These are phyloP conservation scores for Casuarina glauca DNA, from an alignment of 306 rosid genomes.

Conservation along the genomic window DNA sequence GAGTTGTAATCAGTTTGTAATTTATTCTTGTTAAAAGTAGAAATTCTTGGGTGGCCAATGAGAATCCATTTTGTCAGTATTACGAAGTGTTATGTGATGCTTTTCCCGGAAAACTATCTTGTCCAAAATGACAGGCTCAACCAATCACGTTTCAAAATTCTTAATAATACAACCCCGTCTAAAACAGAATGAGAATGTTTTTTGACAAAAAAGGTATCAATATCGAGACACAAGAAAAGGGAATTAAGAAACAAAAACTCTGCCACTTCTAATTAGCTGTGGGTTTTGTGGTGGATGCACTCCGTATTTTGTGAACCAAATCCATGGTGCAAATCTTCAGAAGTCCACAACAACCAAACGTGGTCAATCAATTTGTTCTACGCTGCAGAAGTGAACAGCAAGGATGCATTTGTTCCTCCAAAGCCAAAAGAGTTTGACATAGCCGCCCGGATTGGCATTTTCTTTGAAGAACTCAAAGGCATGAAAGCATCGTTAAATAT, in stretches of 20 bases:
- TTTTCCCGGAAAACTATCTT: not conserved
- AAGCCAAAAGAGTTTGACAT: conserved; percentile 94
- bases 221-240: not conserved
- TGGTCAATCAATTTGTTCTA: conserved; percentile 20
- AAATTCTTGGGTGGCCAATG: not conserved
- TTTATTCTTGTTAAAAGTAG: not conserved
- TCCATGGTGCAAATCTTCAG: not conserved
- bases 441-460: conserved; percentile 68
- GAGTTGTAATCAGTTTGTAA: conserved; percentile 1
- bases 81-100: not conserved
- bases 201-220: not conserved
- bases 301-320: not conserved
- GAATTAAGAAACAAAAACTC: too few species aligned
- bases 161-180: not conserved
- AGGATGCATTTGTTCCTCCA: conserved; percentile 93
- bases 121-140: not conserved
- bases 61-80: not conserved
- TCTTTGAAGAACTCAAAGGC: conserved; percentile 65
- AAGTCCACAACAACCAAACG: conserved; percentile 1
- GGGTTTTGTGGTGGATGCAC: not conserved
- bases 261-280: not conserved
- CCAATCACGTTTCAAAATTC: not conserved
- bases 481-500: conserved; percentile 58
- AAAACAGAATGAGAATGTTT: not conserved
- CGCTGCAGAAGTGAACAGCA: conserved; percentile 63